Conservation (phyloP, 2,329 filamentous ascomycete species). For the Alternaria panax region DNA sequence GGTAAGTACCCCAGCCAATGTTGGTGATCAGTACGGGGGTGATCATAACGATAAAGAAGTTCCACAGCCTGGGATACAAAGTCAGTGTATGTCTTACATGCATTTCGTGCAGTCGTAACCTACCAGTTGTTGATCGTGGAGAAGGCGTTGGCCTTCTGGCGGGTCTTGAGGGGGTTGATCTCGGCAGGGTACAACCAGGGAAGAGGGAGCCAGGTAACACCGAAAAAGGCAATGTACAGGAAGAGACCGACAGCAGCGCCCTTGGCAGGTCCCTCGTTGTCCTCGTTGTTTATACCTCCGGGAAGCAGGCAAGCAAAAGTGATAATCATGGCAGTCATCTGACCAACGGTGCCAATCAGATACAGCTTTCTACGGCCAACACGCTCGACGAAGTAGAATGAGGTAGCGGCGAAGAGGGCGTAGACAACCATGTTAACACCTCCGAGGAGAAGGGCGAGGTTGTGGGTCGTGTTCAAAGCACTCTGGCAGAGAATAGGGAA, state of each 20-base stretch:
- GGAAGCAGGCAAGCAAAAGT: constrained; percentile 54
- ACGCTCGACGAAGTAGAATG: constrained; percentile 71
- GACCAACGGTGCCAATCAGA: constrained; percentile 57
- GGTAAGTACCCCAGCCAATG: constrained; percentile 53
- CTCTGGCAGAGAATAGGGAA: constrained; percentile 53
- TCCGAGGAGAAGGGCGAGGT: constrained; percentile 55
- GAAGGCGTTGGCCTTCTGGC: constrained; percentile 63
- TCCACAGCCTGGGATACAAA: constrained; percentile 49
- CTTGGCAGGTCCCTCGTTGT: constrained; percentile 49
- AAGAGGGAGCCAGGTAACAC: constrained; percentile 69
- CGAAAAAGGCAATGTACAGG: constrained; percentile 73
- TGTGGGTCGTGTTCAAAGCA: constrained; percentile 60
- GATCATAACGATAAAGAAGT: constrained; percentile 56
- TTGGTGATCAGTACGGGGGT: constrained; percentile 50
- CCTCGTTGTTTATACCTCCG: constrained; percentile 5
- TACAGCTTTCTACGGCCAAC: constrained; percentile 60
- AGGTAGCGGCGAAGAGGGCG: constrained; percentile 63
- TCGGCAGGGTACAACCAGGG: constrained; percentile 66
- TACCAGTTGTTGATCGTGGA: constrained; percentile 60
- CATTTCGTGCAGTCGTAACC: no score
- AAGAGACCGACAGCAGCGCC: constrained; percentile 68
- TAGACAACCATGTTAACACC: constrained; percentile 65
- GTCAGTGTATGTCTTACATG: no score
- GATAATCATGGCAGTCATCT: constrained; percentile 58
- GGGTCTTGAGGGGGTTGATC: constrained; percentile 62